A percentile compares a stretch with the other conserved stretches of the same genome.
Evolutionary conservation across 2,329 filamentous ascomycete species (phyloP).

Genomic region (Fusarium sp.): DNA sequence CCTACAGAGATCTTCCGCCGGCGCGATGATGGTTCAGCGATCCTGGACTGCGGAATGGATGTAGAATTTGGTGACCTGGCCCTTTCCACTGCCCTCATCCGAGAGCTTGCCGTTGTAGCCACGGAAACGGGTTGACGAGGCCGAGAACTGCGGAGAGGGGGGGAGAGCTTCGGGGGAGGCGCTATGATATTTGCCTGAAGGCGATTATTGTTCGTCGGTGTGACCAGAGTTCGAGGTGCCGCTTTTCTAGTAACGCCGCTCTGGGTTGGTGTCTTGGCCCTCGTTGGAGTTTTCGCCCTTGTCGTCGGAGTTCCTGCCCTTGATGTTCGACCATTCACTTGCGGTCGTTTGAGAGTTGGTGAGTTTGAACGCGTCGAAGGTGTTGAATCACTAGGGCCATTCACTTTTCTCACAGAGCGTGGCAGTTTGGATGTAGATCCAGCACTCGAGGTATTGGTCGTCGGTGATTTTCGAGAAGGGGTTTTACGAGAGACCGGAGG

Average conservation of each 20-base stretch:
- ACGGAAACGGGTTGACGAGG: conserved; percentile 82
- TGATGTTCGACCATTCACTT: conserved; percentile 53
- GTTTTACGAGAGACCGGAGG: conserved; percentile 48
- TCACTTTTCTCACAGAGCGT: conserved; percentile 56
- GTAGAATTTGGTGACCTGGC: conserved; percentile 56
- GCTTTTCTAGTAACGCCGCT: conserved; percentile 49
- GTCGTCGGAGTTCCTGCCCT: conserved; percentile 50
- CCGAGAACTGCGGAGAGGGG: conserved; percentile 80
- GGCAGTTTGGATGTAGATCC: conserved; percentile 55
- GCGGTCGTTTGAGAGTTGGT: conserved; percentile 57
- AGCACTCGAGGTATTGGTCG: conserved; percentile 38
- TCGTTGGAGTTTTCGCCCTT: conserved; percentile 53
- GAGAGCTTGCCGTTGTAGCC: conserved; percentile 76
- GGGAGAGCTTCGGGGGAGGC: conserved; percentile 77
- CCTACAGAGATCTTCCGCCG: conserved; percentile 70
- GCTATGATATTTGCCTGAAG: conserved; percentile 79
- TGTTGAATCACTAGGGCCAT: conserved; percentile 56
- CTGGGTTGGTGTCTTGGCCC: conserved; percentile 56
- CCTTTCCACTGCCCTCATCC: conserved; percentile 70
- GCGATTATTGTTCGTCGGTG: conserved; percentile 63
- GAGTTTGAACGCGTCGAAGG: conserved; percentile 66
- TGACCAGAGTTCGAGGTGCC: conserved; percentile 54
- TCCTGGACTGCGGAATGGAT: conserved; percentile 44
- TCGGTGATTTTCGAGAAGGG: conserved; percentile 36
- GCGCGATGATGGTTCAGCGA: conserved; percentile 50